phyloP scores from a whole-genome alignment of 2,329 filamentous ascomycete genomes.

The Fusarium verrucosum region DNA sequence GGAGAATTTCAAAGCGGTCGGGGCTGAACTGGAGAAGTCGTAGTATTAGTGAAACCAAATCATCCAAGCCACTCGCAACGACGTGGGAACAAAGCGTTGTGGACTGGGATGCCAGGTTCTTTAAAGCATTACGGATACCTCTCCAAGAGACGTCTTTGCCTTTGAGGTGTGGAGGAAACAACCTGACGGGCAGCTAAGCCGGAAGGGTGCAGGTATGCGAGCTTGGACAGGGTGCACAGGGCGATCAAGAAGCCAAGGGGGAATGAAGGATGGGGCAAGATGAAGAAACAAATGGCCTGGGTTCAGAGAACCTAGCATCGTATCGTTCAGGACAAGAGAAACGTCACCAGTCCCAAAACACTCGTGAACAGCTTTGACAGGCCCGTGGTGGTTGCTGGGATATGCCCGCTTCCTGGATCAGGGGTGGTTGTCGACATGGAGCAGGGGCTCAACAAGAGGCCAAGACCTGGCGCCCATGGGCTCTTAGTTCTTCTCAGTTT shows the following conservation, averaged over 20 bases:
- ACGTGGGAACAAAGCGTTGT: constrained; percentile 41
- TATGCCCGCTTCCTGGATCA: constrained; percentile 37
- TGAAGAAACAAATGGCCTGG: constrained; percentile 44
- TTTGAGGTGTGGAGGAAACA: constrained; percentile 45
- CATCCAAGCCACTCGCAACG: constrained; percentile 42
- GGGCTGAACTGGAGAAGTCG: constrained; percentile 42
- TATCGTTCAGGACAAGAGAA: constrained; percentile 42
- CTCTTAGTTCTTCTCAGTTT: constrained; percentile 42
- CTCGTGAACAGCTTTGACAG: constrained; percentile 41
- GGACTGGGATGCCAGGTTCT: constrained; percentile 39
- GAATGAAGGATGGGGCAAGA: constrained; percentile 34
- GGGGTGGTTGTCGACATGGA: constrained; percentile 40
- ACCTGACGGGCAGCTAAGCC: constrained; percentile 45
- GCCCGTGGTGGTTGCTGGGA: constrained; percentile 43
- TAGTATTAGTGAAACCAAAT: constrained; percentile 44
- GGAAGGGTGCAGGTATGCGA: constrained; percentile 44
- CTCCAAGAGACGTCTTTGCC: constrained; percentile 31
- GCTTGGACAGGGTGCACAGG: constrained; percentile 44
- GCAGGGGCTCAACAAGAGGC: constrained; percentile 42
- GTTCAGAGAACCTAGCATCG: constrained; percentile 35
- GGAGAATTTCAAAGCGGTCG: constrained; percentile 44
- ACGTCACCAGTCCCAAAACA: constrained; percentile 40
- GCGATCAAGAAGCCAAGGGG: constrained; percentile 45
- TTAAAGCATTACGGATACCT: constrained; percentile 35
- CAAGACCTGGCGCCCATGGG: constrained; percentile 37